phyloP scores from a whole-genome alignment of 2,329 filamentous ascomycete genomes.

The Colletotrichum spaethianum region DNA sequence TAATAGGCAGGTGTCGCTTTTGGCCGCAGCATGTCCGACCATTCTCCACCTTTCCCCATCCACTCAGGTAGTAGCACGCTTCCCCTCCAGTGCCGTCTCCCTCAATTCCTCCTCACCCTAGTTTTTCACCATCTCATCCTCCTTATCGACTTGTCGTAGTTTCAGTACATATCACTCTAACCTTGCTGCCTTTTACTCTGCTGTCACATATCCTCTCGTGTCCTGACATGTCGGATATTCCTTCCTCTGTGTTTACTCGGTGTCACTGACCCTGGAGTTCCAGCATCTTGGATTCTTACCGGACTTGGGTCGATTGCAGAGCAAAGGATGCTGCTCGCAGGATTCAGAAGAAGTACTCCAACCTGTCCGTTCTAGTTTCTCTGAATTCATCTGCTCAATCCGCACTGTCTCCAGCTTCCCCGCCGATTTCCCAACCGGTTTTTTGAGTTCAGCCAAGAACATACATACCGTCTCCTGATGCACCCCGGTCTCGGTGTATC shows the following conservation, averaged over 20 bases:
- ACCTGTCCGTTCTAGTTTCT: neutral
- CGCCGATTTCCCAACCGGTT: neutral
- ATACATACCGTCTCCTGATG: neutral
- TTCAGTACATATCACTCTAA: too few species aligned
- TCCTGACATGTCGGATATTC: neutral
- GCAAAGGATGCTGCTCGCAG: constrained; percentile 4
- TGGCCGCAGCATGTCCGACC: too few species aligned
- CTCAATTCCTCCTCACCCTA: too few species aligned
- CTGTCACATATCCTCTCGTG: too few species aligned
- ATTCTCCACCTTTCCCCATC: too few species aligned
- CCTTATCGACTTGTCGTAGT: too few species aligned
- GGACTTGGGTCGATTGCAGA: neutral
- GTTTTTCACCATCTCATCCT: too few species aligned
- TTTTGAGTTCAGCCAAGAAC: neutral
- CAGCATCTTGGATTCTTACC: neutral
- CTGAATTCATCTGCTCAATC: neutral
- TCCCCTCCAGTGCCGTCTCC: too few species aligned
- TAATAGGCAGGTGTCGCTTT: too few species aligned
- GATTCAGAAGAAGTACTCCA: neutral
- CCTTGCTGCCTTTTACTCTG: too few species aligned
- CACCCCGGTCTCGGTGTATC: neutral
- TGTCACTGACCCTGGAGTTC: constrained; percentile 2
- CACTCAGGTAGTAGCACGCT: too few species aligned
- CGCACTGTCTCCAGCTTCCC: neutral
- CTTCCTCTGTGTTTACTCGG: neutral